A percentile compares a stretch with the other conserved stretches of the same genome.
Evolutionary conservation across 2,329 filamentous ascomycete species (phyloP).

Genomic region (Sporothrix inflata): DNA sequence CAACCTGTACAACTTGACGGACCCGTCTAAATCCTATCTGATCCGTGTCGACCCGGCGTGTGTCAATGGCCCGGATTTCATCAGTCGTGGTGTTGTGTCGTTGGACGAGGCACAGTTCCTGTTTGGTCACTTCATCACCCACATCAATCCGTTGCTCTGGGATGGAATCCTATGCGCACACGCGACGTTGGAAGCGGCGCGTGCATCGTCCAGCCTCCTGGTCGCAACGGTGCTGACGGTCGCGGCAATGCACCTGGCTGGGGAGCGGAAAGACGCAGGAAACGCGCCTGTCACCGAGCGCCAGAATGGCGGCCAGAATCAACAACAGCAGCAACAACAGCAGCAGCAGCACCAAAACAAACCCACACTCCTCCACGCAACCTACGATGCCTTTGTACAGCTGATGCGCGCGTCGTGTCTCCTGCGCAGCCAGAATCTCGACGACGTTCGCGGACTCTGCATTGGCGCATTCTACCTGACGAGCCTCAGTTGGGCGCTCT

Average conservation of each 20-base stretch:
- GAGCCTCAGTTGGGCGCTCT: background rate
- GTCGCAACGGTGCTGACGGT: background rate
- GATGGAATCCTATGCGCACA: background rate
- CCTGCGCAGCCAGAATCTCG: background rate
- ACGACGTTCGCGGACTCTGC: background rate
- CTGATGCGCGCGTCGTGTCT: background rate
- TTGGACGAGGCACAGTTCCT: background rate
- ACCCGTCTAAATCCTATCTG: background rate
- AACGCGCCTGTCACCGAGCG: background rate
- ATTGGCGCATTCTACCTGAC: background rate
- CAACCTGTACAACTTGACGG: background rate
- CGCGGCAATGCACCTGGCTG: background rate
- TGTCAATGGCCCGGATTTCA: slow-evolving; percentile 1
- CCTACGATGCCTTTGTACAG: background rate
- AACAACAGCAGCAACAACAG: background rate
- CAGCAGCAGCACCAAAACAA: background rate
- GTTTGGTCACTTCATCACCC: background rate
- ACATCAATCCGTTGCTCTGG: background rate
- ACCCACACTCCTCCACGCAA: background rate
- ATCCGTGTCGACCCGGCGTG: background rate
- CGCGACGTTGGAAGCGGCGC: background rate
- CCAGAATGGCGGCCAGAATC: background rate
- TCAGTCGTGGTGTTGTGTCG: background rate
- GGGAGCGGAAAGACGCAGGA: background rate
- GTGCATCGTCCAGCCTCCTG: background rate